These are phyloP conservation scores for Yamadazyma olivae DNA, from an alignment of 805 yeast species.

Conservation along the genomic window DNA sequence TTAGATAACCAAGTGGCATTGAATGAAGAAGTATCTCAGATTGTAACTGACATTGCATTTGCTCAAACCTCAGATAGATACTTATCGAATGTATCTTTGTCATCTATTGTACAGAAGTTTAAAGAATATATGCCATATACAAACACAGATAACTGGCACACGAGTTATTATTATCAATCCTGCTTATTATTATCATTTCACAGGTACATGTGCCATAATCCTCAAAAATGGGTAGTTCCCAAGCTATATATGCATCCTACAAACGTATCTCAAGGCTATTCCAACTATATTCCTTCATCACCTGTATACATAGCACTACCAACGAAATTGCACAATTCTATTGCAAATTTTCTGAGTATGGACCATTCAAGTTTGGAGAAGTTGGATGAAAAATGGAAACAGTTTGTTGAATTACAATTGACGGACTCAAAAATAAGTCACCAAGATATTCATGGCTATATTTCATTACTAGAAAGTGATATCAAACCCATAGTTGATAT, in stretches of 20 bases:
- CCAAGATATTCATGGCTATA: not conserved
- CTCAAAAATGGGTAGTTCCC: no score
- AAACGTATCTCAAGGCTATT: no score
- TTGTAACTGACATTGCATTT: not conserved
- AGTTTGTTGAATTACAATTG: not conserved
- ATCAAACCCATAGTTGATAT: conserved; percentile 11
- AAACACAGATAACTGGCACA: not conserved
- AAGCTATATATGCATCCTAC: no score
- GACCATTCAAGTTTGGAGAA: no score
- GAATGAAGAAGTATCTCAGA: not conserved
- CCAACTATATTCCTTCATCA: no score
- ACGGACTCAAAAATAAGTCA: not conserved
- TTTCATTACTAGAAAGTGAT: not conserved
- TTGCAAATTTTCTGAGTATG: no score
- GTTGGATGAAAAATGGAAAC: not conserved
- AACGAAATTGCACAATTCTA: no score
- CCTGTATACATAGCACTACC: no score
- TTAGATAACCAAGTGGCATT: not conserved
- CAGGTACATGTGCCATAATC: no score
- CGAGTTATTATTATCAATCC: not conserved
- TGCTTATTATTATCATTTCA: no score
- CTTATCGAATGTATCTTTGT: conserved; percentile 18
- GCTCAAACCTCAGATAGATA: not conserved
- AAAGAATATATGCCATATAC: no score
- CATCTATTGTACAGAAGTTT: not conserved